Base-by-base conservation (phyloP, 148 eudicot species). In the Diospyros kaki region DNA sequence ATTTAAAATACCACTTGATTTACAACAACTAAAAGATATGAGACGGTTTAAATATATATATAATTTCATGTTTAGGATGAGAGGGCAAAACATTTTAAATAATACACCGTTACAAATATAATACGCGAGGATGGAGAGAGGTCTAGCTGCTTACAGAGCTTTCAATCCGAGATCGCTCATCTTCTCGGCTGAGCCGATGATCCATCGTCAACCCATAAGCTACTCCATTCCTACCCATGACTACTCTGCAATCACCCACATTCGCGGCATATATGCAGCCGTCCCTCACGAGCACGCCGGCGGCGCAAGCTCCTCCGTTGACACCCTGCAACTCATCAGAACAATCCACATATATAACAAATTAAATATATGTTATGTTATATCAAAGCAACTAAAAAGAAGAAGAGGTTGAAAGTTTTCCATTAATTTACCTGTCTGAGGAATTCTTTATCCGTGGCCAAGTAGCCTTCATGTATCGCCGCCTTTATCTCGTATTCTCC, bases 221-320 rank as follows among this genome's bases (percentile, higher is more conserved):
- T 43, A 78, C 56, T 58, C 91, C 86, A 8, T 81, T 79, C 66
- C 79, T 83, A 69, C 90, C 83, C 76, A 90, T 17, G 54, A 90
- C 91, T 14, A 83, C 92, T 56, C 87, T 84, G 79, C 94, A 90
- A 72, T 90, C 94, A 2, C 94, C 94, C 40, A 82, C 90, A 55
- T 88, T 90, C 2, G 94, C 85, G 41, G 77, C 80, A 10, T 83
- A 73, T 4, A 90, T 59, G 18, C 77, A 72, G 12, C 87, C 86
- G 9, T 85, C 65, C 53, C 70, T 82, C 3, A 90, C 2, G n/a
- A 90, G 77, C 52, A 85, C 94, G 55, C 90, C 83, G 39, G 84
- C 83, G 14, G 84, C 79, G 71, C 91, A 88, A 38, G 91, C 88
- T 73, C 94, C 94, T 38, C 94, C 86, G 54, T 74, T 77, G 75